Base-by-base conservation (phyloP, 352 stramenopile species). In the Globisporangium megalacanthum region DNA sequence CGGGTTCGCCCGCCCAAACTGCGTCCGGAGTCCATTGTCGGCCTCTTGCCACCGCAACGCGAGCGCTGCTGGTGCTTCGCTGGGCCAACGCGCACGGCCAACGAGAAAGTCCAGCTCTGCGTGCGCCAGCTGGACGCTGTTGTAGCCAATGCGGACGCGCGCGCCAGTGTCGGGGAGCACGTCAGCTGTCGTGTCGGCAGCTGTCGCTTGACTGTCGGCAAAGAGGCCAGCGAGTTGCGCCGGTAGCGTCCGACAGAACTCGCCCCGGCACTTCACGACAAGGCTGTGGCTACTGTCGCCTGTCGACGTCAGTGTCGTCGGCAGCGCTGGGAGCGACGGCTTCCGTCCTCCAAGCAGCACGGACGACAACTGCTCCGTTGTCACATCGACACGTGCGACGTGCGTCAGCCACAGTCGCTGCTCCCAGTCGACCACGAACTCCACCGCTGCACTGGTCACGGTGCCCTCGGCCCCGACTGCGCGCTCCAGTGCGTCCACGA, bases 71-170 rank as follows among this genome's bases (percentile, higher is more conserved):
- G 73, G 61, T 1, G 66, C 36, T 4, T 62, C 44, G 4, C 44
- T 15, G 17, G 1, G 3, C 17, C 6, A 5, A 8, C 10, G 41
- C 0, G 48, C 10, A 8, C 52, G 52, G 1, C 62, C 61, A 45
- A 70, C 37, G 13, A 91, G 52, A 54, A 88, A 88, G 33, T 70
- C 51, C 25, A 86, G 66, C 47, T 88, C 79, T 4, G 77, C 75
- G 10, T 78, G 77, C 15, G 77, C 80, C 3, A 93, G 58, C 5
- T 89, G 62, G 0, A 93, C 45, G 45, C 82, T 89, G 58, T 89
- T 91, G 68, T 89, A 85, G 20, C 80, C 72, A 22, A 91, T 80
- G 46, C 89, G 88, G 64, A 75, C 83, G 17, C 83, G 75, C 36
- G 80, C 63, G 0, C 79, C 79, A 1, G 56, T 62, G 51, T 91